These are phyloP conservation scores for Craterostigma plantagineum DNA, from an alignment of 257 asterid species.

Conservation along the genomic window DNA sequence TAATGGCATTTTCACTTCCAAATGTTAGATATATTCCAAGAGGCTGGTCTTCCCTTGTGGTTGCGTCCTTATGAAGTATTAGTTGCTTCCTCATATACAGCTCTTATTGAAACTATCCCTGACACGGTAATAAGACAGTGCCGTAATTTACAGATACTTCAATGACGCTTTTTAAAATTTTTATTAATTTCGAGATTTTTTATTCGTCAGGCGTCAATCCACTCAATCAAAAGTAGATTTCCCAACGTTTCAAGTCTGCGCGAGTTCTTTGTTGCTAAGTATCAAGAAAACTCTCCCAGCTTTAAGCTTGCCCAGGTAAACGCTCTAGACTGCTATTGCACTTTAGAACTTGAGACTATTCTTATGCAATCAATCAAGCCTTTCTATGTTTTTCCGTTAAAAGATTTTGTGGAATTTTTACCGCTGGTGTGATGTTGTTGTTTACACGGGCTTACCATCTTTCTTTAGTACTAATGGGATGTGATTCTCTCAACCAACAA, in stretches of 20 bases:
- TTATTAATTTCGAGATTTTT: not conserved
- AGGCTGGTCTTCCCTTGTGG: slow-evolving; percentile 99
- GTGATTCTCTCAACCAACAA: too few relatives aligned
- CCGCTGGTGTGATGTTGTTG: too few relatives aligned
- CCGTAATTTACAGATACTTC: not conserved
- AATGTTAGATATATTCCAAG: slow-evolving; percentile 97
- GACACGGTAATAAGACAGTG: slow-evolving; percentile 56
- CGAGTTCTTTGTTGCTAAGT: slow-evolving; percentile 85
- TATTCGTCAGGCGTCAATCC: slow-evolving; percentile 82
- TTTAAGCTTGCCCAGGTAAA: slow-evolving; percentile 95
- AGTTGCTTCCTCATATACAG: slow-evolving; percentile 91
- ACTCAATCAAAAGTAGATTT: slow-evolving; percentile 89
- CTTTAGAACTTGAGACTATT: too few relatives aligned
- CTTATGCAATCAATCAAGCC: too few relatives aligned
- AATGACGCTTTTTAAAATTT: not conserved
- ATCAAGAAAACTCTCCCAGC: slow-evolving; percentile 71
- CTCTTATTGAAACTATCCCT: slow-evolving; percentile 96
- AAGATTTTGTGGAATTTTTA: too few relatives aligned
- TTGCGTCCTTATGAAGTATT: slow-evolving; percentile 92
- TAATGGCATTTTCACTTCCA: slow-evolving; percentile 8
- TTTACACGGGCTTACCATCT: too few relatives aligned
- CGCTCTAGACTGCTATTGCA: too few relatives aligned
- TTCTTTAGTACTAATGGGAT: too few relatives aligned
- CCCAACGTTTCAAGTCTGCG: slow-evolving; percentile 72
- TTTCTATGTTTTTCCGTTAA: too few relatives aligned